Conservation (phyloP, 2,329 filamentous ascomycete species). For the Diaporthe sp. region DNA sequence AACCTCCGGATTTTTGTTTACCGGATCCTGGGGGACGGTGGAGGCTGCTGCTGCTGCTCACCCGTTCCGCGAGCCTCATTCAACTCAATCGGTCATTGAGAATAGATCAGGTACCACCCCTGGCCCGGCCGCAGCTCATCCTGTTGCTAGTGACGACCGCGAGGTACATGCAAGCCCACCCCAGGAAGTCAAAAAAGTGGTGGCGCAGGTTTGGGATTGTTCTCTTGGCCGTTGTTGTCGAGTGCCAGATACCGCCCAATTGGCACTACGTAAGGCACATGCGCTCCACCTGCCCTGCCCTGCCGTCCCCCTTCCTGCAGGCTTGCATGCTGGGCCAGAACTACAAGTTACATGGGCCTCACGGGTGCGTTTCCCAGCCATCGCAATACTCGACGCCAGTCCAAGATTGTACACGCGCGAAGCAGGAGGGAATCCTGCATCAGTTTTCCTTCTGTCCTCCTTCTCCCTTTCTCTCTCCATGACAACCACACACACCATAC, state of each 20-base stretch:
- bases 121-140: neutral
- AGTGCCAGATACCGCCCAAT: conserved; percentile 16
- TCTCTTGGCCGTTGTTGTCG: conserved; percentile 28
- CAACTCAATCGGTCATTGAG: conserved; percentile 2
- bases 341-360: neutral
- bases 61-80: neutral
- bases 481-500: conserved; percentile 29
- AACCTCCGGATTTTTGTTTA: conserved; percentile 40
- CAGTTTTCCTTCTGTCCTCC: conserved; percentile 18
- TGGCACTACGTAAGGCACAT: conserved; percentile 22
- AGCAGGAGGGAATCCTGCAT: conserved; percentile 37
- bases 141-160: conserved; percentile 32
- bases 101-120: conserved; percentile 22
- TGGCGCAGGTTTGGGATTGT: conserved; percentile 38
- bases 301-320: conserved; percentile 12
- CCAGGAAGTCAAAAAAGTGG: conserved; percentile 22
- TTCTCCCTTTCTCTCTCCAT: conserved; percentile 15
- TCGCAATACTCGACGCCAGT: conserved; percentile 43
- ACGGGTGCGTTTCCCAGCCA: conserved; percentile 43
- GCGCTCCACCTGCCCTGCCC: conserved; percentile 3
- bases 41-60: conserved; percentile 5
- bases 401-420: conserved; percentile 25
- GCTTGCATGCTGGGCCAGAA: conserved; percentile 17
- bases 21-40: conserved; percentile 14
- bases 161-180: conserved; percentile 3